Evolutionary conservation across 2,329 filamentous ascomycete species (phyloP).

Genomic region (Pyricularia grisea): DNA sequence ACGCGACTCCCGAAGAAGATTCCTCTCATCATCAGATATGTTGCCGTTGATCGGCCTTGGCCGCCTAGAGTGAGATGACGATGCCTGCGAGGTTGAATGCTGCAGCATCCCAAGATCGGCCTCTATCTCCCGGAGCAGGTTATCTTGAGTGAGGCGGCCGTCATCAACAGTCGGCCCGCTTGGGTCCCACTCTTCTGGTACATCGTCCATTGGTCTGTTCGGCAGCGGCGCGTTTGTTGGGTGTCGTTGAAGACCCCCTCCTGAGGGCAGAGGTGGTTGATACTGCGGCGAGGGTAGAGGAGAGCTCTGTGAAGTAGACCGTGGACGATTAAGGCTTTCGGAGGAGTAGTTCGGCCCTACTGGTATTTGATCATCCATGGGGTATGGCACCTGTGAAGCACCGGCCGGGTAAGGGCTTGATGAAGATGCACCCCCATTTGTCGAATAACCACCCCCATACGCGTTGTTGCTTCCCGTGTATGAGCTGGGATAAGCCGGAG

Average conservation of each 20-base stretch:
- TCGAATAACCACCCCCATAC: constrained; percentile 5
- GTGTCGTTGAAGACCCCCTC: constrained; percentile 41
- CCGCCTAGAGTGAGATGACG: constrained; percentile 20
- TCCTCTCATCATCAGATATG: constrained; percentile 35
- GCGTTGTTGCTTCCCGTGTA: constrained; percentile 12
- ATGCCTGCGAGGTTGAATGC: constrained; percentile 10
- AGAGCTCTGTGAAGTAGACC: constrained; percentile 41
- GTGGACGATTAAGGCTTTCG: constrained; percentile 31
- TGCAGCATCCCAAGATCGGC: constrained; percentile 34
- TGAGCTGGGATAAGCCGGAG: constrained; percentile 15
- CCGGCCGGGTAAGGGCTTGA: constrained; percentile 21
- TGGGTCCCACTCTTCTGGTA: constrained; percentile 33
- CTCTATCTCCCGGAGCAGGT: constrained; percentile 49
- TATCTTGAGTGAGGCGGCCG: constrained; percentile 37
- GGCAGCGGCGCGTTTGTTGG: constrained; percentile 52
- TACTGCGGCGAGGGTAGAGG: constrained; percentile 33
- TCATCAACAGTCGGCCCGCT: constrained; percentile 23
- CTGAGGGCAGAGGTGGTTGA: constrained; percentile 25
- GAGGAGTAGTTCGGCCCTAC: constrained; percentile 39
- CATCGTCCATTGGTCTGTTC: constrained; percentile 37
- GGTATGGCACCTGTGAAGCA: constrained; percentile 39
- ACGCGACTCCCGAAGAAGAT: constrained; percentile 42
- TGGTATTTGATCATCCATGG: constrained; percentile 41
- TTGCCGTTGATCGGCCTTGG: constrained; percentile 35
- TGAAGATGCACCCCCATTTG: constrained; percentile 11